phyloP scores from a whole-genome alignment of 176 grass and related monocot genomes.

The Dendrocalamus sinicus region DNA sequence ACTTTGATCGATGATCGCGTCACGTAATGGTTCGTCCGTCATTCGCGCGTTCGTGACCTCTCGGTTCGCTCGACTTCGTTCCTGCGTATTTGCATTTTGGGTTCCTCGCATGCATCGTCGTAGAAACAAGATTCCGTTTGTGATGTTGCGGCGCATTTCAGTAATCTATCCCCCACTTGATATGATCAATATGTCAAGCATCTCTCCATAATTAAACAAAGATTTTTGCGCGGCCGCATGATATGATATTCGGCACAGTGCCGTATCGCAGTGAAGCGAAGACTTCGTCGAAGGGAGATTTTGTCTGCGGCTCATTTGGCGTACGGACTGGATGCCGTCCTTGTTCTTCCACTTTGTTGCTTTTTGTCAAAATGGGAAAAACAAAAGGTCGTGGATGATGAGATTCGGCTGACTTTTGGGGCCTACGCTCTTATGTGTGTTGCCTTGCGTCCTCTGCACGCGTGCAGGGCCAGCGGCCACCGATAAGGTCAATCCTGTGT shows the following conservation, averaged over 20 bases:
- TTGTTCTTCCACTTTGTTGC: neutral
- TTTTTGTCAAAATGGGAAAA: neutral
- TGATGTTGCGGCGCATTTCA: neutral
- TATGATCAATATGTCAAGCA: neutral
- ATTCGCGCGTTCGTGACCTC: neutral
- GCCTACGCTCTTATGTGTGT: neutral
- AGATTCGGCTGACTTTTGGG: conserved; percentile 16
- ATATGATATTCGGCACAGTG: neutral
- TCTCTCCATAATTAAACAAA: neutral
- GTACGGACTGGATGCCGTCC: neutral
- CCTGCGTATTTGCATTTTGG: neutral
- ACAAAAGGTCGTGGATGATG: neutral
- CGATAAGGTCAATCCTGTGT: neutral
- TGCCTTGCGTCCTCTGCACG: neutral
- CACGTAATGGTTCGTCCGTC: neutral
- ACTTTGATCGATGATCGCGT: neutral
- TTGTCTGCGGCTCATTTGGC: neutral
- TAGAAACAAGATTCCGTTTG: neutral
- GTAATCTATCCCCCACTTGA: neutral
- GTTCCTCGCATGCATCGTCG: conserved; percentile 27
- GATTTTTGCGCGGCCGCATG: neutral
- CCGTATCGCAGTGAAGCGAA: neutral
- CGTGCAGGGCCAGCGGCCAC: neutral
- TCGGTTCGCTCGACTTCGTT: conserved; percentile 7
- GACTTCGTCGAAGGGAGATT: neutral